phyloP scores from a whole-genome alignment of 768 basidiomycete genomes.

The Tylopilus balloui region DNA sequence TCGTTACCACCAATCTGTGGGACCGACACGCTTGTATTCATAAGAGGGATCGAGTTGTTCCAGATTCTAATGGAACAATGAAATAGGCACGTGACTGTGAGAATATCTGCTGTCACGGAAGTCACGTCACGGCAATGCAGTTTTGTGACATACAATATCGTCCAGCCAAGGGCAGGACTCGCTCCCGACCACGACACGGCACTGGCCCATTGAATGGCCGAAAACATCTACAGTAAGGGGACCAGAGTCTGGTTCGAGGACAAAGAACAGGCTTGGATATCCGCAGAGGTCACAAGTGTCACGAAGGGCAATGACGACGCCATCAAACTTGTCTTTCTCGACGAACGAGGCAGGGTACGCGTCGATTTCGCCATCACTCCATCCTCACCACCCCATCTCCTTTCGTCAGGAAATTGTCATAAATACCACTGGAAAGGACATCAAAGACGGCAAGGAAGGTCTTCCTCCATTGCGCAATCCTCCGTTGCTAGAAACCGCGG shows the following conservation, averaged over 20 bases:
- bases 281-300: slow-evolving; percentile 72
- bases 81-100: slow-evolving; percentile 20
- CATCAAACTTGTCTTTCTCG: slow-evolving; percentile 80
- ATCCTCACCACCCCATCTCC: not conserved
- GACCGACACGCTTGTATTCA: too few relatives aligned
- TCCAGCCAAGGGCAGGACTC: not conserved
- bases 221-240: slow-evolving; percentile 89
- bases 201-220: slow-evolving; percentile 69
- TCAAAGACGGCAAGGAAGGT: slow-evolving; percentile 72
- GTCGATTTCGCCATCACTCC: slow-evolving; percentile 12
- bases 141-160: not conserved
- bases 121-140: slow-evolving; percentile 24
- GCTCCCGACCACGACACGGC: slow-evolving; percentile 21
- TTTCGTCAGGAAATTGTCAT: slow-evolving; percentile 64
- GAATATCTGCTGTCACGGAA: slow-evolving; percentile 16
- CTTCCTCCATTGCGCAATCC: slow-evolving; percentile 96
- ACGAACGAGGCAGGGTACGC: slow-evolving; percentile 87
- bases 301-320: slow-evolving; percentile 63
- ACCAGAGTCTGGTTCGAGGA: slow-evolving; percentile 92
- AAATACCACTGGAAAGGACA: slow-evolving; percentile 73
- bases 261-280: slow-evolving; percentile 92
- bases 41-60: too few relatives aligned
- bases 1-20: too few relatives aligned
- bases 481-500: slow-evolving; percentile 91
- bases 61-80: too few relatives aligned